Evolutionary conservation across 306 rosid species (phyloP).

Genomic region (Fragaria ananassa): DNA sequence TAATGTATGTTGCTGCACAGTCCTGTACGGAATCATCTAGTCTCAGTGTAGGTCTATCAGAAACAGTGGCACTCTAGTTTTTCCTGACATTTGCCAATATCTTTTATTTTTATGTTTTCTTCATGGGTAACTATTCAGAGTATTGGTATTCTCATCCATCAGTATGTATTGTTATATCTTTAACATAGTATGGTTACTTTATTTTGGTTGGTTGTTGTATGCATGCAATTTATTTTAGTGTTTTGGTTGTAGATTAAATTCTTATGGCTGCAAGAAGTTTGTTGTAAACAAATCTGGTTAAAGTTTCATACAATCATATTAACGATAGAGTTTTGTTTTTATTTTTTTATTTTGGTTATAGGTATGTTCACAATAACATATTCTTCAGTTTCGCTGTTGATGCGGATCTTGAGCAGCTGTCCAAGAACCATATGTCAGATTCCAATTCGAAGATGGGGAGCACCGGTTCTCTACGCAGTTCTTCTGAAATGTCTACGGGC

Average conservation of each 20-base stretch:
- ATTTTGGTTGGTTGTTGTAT: not conserved
- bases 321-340: slow-evolving; percentile 12
- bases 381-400: slow-evolving; percentile 98
- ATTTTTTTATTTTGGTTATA: slow-evolving; percentile 27
- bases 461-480: slow-evolving; percentile 33
- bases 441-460: slow-evolving; percentile 39
- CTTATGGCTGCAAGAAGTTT: not conserved
- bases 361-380: slow-evolving; percentile 99
- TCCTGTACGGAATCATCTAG: not conserved
- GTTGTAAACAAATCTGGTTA: not conserved
- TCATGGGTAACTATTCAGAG: not conserved
- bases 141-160: not conserved
- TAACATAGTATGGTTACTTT: not conserved
- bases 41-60: not conserved
- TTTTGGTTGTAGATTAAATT: not conserved
- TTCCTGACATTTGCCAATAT: not conserved
- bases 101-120: not conserved
- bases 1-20: not conserved
- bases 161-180: not conserved
- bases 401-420: slow-evolving; percentile 89
- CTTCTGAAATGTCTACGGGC: slow-evolving; percentile 45
- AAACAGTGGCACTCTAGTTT: not conserved
- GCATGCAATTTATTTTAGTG: not conserved
- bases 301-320: not conserved
- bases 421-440: slow-evolving; percentile 53